Evolutionary conservation across 2,329 filamentous ascomycete genomes (phyloP), one percentile per base, ranked within the genome.

Genomic region (Ramularia collo-cygni): DNA sequence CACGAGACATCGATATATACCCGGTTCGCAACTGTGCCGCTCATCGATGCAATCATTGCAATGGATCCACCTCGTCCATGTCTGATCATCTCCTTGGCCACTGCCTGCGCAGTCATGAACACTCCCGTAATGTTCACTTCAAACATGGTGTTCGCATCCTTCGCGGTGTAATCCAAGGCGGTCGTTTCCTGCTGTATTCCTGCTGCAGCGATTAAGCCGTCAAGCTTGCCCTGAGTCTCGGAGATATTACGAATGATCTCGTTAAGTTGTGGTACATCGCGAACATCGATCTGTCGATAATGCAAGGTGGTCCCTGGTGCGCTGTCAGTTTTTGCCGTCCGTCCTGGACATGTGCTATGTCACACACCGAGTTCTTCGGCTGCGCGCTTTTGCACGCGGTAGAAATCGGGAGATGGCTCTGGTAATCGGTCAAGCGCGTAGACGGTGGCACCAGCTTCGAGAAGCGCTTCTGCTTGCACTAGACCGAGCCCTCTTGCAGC

Each of bases 171-270:
- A 35, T 94, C 86, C 39, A 95, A 69, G 1, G 89, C 87, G 0
- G 85, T 66, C 0, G 79, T 87, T 65, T 93, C 86, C 63, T 93
- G 83, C 65, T 94, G 85, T 54, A 87, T 84, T 1, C 79, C 81
- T 0, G 81, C 82, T 0, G 80, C 80, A 0, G 81, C 80, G 34
- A 95, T 77, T 40, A 94, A 66, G 0, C 88, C 88, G 57, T 94
- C 86, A 46, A 95, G 65, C 12, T 83, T 76, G 4, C 82, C 82
- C 48, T 87, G 76, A 43, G 75, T 65, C 36, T 78, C 70, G 12
- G 79, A 85, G 49, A 95, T 92, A 8, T 67, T 70, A 48, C 74
- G 70, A 34, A 93, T 71, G 37, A 84, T 73, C 29, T 67, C 69
- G 59, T 89, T 81, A 32, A 95, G 71, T 28, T 70, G 64, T 4